These are phyloP conservation scores for Hemisphaericaspora subhashii DNA, from an alignment of 1,139 yeast species.

Conservation along the genomic window DNA sequence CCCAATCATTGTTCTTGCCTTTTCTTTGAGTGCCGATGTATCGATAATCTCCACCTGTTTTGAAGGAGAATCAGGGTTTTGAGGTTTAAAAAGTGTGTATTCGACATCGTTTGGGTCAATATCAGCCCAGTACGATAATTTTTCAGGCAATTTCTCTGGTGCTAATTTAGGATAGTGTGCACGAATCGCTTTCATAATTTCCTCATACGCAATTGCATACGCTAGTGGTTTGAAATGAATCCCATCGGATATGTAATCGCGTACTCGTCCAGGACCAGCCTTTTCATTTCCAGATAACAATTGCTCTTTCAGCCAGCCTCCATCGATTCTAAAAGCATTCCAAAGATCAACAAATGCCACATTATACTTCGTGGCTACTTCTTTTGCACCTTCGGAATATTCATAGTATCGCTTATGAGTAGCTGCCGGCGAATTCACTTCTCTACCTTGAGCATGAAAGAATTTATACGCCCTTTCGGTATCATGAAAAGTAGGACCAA, in stretches of 20 bases:
- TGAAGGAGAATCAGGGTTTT: no score
- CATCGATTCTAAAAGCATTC: conserved; percentile 36
- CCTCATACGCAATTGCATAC: conserved; percentile 51
- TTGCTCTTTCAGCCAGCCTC: conserved; percentile 17
- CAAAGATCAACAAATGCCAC: conserved; percentile 60
- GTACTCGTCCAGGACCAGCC: conserved; percentile 11
- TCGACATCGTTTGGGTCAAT: conserved; percentile 18
- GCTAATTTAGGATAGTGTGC: conserved; percentile 47
- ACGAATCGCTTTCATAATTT: conserved; percentile 38
- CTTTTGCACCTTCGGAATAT: conserved; percentile 52
- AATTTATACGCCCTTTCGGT: conserved; percentile 10
- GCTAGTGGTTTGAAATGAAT: conserved; percentile 67
- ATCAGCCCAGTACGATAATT: conserved; percentile 42
- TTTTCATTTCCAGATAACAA: conserved; percentile 11
- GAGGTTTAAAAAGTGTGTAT: neutral
- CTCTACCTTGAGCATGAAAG: conserved; percentile 9
- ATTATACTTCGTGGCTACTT: conserved; percentile 42
- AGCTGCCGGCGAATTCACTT: conserved; percentile 16
- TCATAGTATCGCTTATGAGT: conserved; percentile 28
- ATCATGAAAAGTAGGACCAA: conserved; percentile 68
- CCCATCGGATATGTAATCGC: conserved; percentile 51
- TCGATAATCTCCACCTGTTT: no score
- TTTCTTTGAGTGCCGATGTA: no score
- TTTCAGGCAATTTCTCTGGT: conserved; percentile 35
- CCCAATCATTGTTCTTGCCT: no score